phyloP scores from a whole-genome alignment of 495 filamentous ascomycete species.

The Lophiotrema nucula region DNA sequence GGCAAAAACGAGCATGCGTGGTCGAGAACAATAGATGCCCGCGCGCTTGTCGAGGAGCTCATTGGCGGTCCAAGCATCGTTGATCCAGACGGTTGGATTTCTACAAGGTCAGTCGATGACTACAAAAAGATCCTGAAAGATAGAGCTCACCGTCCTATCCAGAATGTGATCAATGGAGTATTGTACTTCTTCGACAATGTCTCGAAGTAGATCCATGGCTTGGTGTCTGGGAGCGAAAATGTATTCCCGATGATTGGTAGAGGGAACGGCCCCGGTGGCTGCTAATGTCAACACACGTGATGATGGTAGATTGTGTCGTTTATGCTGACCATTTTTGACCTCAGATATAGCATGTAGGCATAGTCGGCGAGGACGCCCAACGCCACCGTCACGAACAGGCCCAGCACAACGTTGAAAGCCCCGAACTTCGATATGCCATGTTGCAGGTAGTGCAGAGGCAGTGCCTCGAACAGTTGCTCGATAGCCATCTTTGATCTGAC shows the following conservation, averaged over 20 bases:
- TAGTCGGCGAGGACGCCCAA: slow-evolving; percentile 27
- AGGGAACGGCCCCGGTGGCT: slow-evolving; percentile 59
- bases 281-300: slow-evolving; percentile 6
- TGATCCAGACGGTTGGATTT: slow-evolving; percentile 62
- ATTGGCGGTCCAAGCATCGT: slow-evolving; percentile 61
- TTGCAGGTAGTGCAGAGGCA: slow-evolving; percentile 29
- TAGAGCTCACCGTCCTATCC: slow-evolving; percentile 55
- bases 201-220: slow-evolving; percentile 67
- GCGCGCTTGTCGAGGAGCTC: slow-evolving; percentile 56
- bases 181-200: slow-evolving; percentile 54
- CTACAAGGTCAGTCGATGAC: slow-evolving; percentile 34
- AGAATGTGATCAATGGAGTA: slow-evolving; percentile 58
- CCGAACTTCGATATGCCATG: slow-evolving; percentile 30
- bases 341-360: slow-evolving; percentile 32
- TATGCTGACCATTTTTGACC: slow-evolving; percentile 31
- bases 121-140: neutral
- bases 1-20: slow-evolving; percentile 52
- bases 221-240: slow-evolving; percentile 56
- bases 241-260: slow-evolving; percentile 55
- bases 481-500: slow-evolving; percentile 19
- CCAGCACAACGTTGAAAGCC: slow-evolving; percentile 5
- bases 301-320: neutral
- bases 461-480: slow-evolving; percentile 25
- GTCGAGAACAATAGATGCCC: slow-evolving; percentile 53
- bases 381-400: slow-evolving; percentile 12